A percentile compares a stretch with the other conserved stretches of the same genome.
Conservation (phyloP, 805 yeast species). For the Nakazawaea holstii region DNA sequence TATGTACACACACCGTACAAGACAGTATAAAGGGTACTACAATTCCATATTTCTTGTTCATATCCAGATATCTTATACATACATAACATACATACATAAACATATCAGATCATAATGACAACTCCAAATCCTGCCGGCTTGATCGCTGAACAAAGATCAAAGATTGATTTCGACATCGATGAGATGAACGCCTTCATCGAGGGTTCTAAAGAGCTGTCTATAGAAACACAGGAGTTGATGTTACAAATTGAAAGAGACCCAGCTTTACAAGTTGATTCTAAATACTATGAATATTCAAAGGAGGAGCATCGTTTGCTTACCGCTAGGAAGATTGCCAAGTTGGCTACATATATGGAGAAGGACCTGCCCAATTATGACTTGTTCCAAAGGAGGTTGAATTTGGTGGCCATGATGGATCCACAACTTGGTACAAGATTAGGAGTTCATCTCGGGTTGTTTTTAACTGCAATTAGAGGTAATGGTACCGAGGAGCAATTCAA, state of each 20-base stretch:
- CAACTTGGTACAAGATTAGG: conserved; percentile 78
- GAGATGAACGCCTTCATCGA: conserved; percentile 54
- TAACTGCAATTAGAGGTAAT: conserved; percentile 76
- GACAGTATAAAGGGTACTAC: too few species aligned
- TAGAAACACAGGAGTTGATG: conserved; percentile 40
- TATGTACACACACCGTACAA: too few species aligned
- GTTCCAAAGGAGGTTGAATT: conserved; percentile 54
- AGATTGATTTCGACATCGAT: conserved; percentile 35
- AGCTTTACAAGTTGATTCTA: conserved; percentile 44
- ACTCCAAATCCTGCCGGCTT: conserved; percentile 29
- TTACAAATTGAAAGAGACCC: conserved; percentile 68
- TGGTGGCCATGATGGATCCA: conserved; percentile 69
- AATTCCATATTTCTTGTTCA: too few species aligned
- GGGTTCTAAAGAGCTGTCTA: conserved; percentile 39
- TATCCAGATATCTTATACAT: too few species aligned
- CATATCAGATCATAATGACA: background rate
- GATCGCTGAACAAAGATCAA: conserved; percentile 40
- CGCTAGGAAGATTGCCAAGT: conserved; percentile 54
- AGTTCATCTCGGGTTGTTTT: conserved; percentile 81
- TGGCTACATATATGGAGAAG: conserved; percentile 52
- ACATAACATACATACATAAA: too few species aligned
- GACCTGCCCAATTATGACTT: conserved; percentile 32
- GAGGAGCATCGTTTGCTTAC: conserved; percentile 54
- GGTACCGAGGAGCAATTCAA: conserved; percentile 81
- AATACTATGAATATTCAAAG: conserved; percentile 54